Evolutionary conservation across 495 filamentous ascomycete species (phyloP), one percentile per base, ranked within the genome.

Genomic region (Alectoria sarmentosa): DNA sequence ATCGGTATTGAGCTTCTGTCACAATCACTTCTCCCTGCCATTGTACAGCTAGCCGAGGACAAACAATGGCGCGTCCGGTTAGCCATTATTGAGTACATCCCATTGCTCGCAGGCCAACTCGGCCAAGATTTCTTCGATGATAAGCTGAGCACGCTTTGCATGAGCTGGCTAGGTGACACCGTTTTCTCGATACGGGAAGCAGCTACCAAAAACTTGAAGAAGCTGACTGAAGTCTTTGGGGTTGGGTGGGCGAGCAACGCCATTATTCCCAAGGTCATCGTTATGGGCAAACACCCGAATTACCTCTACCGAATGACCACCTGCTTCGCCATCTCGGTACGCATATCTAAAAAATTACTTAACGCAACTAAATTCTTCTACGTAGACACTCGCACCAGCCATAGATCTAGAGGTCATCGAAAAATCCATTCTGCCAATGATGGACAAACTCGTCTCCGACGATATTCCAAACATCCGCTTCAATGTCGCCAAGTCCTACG

Each of bases 251-350:
- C 94, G n/a, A 91, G 86, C 76, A 89, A 90, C 68, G 91, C 92
- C 52, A 98, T 98, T 70, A 96, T 98, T 69, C 94, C 94, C 38
- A 96, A 96, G 78, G 94, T 98, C 67, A 94, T 96, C 86, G 89
- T 87, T 19, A 96, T 98, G 95, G 94, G 94, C 38, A 86, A 88
- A 63, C 95, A 98, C 72, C 91, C 94, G 32, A 98, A 98, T 76
- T 98, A 98, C 73, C 86, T 98, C 49, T 98, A 98, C 82, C 85
- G 94, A 69, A 98, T 98, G 94, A 98, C 94, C 17, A 98, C 94
- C 37, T 97, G 92, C 77, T 97, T 98, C 72, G 94, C 94, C 58
- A 91, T 98, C 70, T 91, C 93, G 66, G 94, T 98, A 84, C 79
- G 90, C 82, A 61, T 44, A 21, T 14, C 28, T 55, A 21, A 7